These are phyloP conservation scores for Thelephora terrestris DNA, from an alignment of 1,284 basidiomycete genomes.

Conservation along the genomic window DNA sequence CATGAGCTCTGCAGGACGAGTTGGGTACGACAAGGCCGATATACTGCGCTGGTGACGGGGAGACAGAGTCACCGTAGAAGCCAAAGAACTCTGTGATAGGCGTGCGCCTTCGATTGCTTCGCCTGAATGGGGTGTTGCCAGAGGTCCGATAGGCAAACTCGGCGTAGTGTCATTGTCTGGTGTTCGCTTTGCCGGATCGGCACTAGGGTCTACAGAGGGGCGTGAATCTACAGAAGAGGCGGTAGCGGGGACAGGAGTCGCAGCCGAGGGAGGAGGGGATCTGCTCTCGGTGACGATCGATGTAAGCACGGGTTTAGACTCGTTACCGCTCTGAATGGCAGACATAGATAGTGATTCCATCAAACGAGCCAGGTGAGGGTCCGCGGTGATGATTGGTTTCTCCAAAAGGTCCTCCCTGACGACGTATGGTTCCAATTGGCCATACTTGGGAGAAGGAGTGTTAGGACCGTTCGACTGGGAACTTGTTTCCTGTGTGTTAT, in stretches of 20 bases:
- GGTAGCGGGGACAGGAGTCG: constrained; percentile 6
- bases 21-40: constrained; percentile 52
- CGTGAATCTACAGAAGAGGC: constrained; percentile 2
- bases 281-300: not conserved
- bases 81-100: constrained; percentile 12
- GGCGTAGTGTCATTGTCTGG: not conserved
- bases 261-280: not conserved
- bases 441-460: constrained; percentile 52
- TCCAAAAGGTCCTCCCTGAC: not conserved
- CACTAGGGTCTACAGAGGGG: constrained; percentile 10
- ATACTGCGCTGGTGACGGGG: constrained; percentile 16
- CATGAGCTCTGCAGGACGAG: constrained; percentile 35
- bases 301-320: not conserved
- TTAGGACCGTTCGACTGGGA: constrained; percentile 54
- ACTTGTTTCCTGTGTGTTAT: constrained; percentile 44
- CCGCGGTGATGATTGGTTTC: constrained; percentile 24
- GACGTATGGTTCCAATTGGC: constrained; percentile 9
- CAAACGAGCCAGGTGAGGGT: constrained; percentile 63
- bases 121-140: not conserved
- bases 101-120: not conserved
- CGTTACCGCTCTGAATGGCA: constrained; percentile 17
- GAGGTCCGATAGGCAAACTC: not conserved
- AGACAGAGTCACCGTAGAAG: constrained; percentile 4
- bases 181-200: constrained; percentile 1
- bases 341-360: constrained; percentile 54